phyloP scores from a whole-genome alignment of 129 eudicot genomes.

The Escallonia herrerae region DNA sequence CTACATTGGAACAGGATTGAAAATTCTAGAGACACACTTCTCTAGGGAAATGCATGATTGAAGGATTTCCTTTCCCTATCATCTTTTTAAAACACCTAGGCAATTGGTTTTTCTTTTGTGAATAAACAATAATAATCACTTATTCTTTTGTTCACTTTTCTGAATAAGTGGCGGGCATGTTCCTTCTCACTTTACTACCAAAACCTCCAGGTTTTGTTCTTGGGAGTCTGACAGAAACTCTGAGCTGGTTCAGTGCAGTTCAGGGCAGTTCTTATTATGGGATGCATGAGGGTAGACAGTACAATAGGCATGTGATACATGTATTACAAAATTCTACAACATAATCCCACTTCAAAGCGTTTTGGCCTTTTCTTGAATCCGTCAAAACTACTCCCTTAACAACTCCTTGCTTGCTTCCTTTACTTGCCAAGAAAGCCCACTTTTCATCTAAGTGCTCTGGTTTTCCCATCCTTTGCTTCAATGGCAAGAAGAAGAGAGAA shows the following conservation, averaged over 20 bases:
- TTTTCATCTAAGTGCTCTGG: not conserved
- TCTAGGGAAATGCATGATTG: conserved; percentile 27
- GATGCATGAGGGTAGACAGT: conserved; percentile 11
- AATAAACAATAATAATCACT: not conserved
- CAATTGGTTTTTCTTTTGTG: conserved; percentile 6
- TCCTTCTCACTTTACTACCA: conserved; percentile 40
- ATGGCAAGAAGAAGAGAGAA: conserved; percentile 21
- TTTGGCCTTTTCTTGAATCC: conserved; percentile 7
- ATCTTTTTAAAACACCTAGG: conserved; percentile 15
- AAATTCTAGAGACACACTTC: conserved; percentile 16
- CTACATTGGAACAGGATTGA: conserved; percentile 1
- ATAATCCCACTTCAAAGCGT: conserved; percentile 11
- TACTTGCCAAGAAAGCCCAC: not conserved
- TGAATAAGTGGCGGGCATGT: conserved; percentile 42
- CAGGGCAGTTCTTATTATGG: no score
- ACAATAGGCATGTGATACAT: conserved; percentile 12
- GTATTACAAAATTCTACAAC: conserved; percentile 9
- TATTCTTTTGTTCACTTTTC: conserved; percentile 16
- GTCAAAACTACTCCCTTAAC: not conserved
- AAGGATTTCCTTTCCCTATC: conserved; percentile 16
- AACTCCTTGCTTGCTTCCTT: not conserved
- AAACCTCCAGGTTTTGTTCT: conserved; percentile 14
- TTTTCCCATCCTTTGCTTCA: conserved; percentile 8
- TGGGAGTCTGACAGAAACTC: conserved; percentile 38
- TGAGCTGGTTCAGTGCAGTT: conserved; percentile 20